These are phyloP conservation scores for Fusarium sambucinum DNA, from an alignment of 2,329 filamentous ascomycete species.

Conservation along the genomic window DNA sequence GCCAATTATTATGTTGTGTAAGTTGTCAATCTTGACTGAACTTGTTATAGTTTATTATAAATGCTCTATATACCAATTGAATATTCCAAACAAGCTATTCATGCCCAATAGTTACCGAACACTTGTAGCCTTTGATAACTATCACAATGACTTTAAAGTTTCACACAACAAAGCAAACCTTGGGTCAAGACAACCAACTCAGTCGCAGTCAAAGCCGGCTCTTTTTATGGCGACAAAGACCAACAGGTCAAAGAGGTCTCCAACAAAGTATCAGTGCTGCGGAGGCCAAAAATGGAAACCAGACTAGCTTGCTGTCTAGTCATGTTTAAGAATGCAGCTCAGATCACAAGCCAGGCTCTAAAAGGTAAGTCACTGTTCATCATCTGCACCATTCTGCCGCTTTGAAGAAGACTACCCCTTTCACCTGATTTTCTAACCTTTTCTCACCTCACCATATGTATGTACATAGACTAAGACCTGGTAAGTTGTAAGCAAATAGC, in stretches of 20 bases:
- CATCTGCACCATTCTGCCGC: neutral
- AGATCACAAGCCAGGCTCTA: neutral
- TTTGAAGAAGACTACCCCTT: neutral
- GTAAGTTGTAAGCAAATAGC: neutral
- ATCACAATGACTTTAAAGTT: neutral
- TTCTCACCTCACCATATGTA: neutral
- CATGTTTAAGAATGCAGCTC: neutral
- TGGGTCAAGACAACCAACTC: neutral
- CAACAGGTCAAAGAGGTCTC: neutral
- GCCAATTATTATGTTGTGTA: neutral
- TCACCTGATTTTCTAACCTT: conserved; percentile 26
- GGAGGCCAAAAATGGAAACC: neutral
- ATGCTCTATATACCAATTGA: neutral
- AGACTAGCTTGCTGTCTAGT: neutral
- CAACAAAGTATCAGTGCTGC: neutral
- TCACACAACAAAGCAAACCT: neutral
- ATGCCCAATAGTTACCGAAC: neutral
- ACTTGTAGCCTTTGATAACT: neutral
- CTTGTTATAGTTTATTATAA: neutral
- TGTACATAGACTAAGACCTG: neutral
- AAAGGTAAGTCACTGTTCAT: neutral
- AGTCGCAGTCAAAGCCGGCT: neutral
- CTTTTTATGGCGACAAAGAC: neutral
- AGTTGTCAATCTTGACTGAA: neutral
- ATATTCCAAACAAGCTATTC: neutral